Evolutionary conservation across 2,329 filamentous ascomycete species (phyloP).

Genomic region (Colletotrichum costaricense): DNA sequence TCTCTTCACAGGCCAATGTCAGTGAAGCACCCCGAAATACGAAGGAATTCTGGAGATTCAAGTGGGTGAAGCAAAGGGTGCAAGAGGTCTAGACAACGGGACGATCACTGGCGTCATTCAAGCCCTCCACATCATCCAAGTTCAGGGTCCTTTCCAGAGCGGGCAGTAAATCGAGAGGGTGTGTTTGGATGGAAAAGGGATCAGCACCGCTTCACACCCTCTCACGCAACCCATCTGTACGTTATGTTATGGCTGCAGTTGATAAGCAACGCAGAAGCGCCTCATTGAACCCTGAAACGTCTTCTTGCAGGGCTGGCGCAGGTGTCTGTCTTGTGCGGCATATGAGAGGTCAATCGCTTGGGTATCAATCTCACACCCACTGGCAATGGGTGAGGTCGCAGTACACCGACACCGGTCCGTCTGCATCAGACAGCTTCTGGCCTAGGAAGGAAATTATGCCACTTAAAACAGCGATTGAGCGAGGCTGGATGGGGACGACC

Average conservation of each 20-base stretch:
- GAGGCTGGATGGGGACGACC: neutral
- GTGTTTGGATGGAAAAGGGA: neutral
- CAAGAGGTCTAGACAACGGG: constrained; percentile 16
- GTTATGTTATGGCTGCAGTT: neutral
- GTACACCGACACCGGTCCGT: neutral
- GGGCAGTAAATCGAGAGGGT: neutral
- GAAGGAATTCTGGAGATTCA: neutral
- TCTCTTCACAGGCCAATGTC: neutral
- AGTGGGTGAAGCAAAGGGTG: neutral
- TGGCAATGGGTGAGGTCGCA: neutral
- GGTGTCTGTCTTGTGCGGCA: neutral
- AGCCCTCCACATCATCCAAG: neutral
- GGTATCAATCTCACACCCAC: constrained; percentile 27
- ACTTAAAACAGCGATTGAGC: neutral
- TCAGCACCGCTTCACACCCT: constrained; percentile 15
- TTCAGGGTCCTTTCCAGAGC: constrained; percentile 21
- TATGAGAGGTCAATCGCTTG: constrained; percentile 4
- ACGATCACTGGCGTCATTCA: constrained; percentile 30
- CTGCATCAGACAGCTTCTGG: constrained; percentile 12
- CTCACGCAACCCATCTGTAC: neutral
- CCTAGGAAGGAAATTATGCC: neutral
- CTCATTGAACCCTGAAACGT: constrained; percentile 21
- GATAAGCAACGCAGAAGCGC: constrained; percentile 7
- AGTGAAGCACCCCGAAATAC: neutral
- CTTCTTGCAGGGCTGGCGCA: neutral